Percentiles rank a stretch among this genome's conserved stretches.
These are phyloP conservation scores for Globisporangium splendens DNA, from an alignment of 352 stramenopile species.

Conservation along the genomic window DNA sequence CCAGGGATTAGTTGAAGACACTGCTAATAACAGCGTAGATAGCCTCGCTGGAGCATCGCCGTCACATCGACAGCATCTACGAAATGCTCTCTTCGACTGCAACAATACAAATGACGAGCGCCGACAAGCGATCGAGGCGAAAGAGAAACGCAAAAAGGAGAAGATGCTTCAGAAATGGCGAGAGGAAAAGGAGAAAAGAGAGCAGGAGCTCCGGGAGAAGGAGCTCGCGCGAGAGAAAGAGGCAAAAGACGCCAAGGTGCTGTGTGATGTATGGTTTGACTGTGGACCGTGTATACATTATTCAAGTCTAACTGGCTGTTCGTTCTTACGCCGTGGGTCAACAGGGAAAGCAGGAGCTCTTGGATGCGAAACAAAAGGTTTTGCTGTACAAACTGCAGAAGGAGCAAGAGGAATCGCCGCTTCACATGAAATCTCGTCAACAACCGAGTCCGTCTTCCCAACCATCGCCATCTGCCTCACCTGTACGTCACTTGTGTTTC, in stretches of 20 bases:
- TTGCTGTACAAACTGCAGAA: conserved; percentile 74
- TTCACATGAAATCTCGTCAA: too few species aligned
- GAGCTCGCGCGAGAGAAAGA: conserved; percentile 31
- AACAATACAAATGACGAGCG: too few species aligned
- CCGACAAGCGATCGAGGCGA: not conserved
- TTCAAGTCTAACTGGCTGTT: not conserved
- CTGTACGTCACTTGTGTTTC: conserved; percentile 16
- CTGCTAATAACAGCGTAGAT: not conserved
- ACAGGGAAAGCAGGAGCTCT: conserved; percentile 48
- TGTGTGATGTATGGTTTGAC: not conserved
- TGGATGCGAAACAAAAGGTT: conserved; percentile 78
- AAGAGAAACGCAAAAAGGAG: conserved; percentile 20
- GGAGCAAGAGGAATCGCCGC: conserved; percentile 48
- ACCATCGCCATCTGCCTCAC: conserved; percentile 12
- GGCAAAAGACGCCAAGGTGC: conserved; percentile 48
- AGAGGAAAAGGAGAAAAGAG: conserved; percentile 36
- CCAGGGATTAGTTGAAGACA: conserved; percentile 29
- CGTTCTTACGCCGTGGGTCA: not conserved
- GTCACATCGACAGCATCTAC: not conserved
- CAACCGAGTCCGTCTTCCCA: conserved; percentile 14
- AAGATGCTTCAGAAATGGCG: conserved; percentile 37
- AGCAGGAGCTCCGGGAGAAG: conserved; percentile 26
- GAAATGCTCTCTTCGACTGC: too few species aligned
- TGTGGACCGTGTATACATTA: too few species aligned
- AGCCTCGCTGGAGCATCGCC: too few species aligned